Evolutionary conservation across 164 flowering plant genomes (phyloP), one percentile per base, ranked within the genome.

Genomic region (Santalum album): DNA sequence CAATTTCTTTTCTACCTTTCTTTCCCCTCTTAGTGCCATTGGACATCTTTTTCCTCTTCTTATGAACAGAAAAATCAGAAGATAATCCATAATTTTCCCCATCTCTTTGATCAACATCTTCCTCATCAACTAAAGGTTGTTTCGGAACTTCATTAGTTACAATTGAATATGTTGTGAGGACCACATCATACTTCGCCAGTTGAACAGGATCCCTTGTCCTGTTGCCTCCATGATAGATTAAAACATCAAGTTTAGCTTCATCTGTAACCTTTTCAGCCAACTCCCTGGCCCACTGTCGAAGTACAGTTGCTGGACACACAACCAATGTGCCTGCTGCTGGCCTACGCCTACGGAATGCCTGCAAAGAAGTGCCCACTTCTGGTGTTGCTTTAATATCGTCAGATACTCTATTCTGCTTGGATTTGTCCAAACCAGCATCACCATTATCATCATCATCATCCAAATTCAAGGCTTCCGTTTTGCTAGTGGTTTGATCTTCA

Each of bases 111-210:
- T 85, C 95, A 42, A 25, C 70, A 7, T 79, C 96, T 47, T 94
- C 97, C 51, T 89, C 94, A 54, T 84, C 95, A 60, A 70, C 83
- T 51, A 79, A 49, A 55, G 95, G 82, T 58, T 78, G 92, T 65
- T 87, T 94, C n/a, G 97, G 99, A 60, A 94, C 96, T 76, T 94
- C 99, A 68, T 79, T 83, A 45, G 84, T 68, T 24, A 94, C 96
- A 75, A 94, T 80, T 29, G 97, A 61, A 68, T 87, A 94, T 58
- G 99, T 94, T 6, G 99, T 94, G 49, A 94, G 72, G 68, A 94
- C 96, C 53, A 84, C 95, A 75, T 94, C 99, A 82, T 76, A 82
- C 46, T 71, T 82, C 6, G 96, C 96, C 60, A 94, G 59, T 66
- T 76, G 83, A 65, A 49, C 59, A 64, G 90, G 96, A 72, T 81